Base-by-base conservation (phyloP, 2,329 filamentous ascomycete species). In the Colletotrichum agaves region DNA sequence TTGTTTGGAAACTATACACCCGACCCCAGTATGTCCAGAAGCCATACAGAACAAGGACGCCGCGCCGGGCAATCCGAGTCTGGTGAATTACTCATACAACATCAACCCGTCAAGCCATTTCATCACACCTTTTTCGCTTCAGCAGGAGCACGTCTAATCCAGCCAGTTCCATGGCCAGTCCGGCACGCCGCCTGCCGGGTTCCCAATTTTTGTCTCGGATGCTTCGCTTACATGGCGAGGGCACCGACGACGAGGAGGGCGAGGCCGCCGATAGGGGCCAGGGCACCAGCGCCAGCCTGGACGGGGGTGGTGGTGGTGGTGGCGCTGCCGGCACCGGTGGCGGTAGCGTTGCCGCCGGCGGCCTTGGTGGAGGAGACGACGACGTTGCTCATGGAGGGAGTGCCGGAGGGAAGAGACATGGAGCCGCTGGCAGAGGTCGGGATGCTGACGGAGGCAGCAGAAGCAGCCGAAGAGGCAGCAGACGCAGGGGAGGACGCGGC, bases 231-330 rank as follows among this genome's bases (percentile, higher is more conserved):
- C 47, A 70, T 59, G n/a, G 61, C 69, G 43, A 70, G 61, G 15
- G 69, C 69, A 59, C 41, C 69, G 43, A 69, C 57, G 43, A 56
- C 53, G 53, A 69, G 61, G 61, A 70, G 62, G 61, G 61, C 69
- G 8, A 69, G 46, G n/a, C 59, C 69, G 27, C 69, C 66, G 12
- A 70, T 15, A 37, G 67, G 63, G 37, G 61, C 61, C 19, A 66
- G 47, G 19, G 52, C 63, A 27, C 56, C 69, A 47, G 69, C 69
- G 15, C 69, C 69, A 23, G 67, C 69, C 43, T 50, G 66, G 52
- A 63, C 47, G 49, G 49, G 41, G 21, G 52, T 15, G 41, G 58
- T 49, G 21, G 52, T 15, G 41, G 58, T 49, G 17, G 39, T 39
- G 37, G 59, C 62, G 17, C 63, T 68, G 52, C 64, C 64, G 41